Evolutionary conservation across 306 rosid genomes (phyloP).

Genomic region (Cucurbita pepo): DNA sequence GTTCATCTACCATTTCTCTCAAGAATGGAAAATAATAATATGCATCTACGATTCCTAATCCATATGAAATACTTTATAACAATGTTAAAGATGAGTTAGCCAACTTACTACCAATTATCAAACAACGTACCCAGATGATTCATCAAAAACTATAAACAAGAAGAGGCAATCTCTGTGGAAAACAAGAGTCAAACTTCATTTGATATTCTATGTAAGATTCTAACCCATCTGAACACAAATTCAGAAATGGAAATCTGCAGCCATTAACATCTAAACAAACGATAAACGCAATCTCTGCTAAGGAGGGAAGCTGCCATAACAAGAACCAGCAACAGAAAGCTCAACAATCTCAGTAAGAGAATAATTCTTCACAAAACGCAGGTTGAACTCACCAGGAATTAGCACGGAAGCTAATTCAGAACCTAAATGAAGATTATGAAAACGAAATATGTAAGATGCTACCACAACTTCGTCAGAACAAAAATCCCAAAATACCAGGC

Average conservation of each 20-base stretch:
- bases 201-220: neutral
- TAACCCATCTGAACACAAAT: neutral
- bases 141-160: neutral
- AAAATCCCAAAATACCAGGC: conserved; percentile 1
- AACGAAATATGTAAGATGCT: neutral
- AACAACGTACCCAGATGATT: neutral
- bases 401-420: neutral
- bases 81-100: neutral
- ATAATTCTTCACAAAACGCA: neutral
- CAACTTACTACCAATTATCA: neutral
- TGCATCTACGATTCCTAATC: too few relatives aligned
- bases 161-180: neutral
- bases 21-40: too few relatives aligned
- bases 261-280: neutral
- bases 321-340: neutral
- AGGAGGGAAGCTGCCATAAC: neutral
- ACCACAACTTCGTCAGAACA: conserved; percentile 3
- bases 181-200: neutral
- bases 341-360: neutral
- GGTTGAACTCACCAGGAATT: neutral
- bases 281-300: neutral
- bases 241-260: neutral
- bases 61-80: too few relatives aligned
- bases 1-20: too few relatives aligned
- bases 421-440: neutral